Base-by-base conservation (phyloP, 2,329 filamentous ascomycete species). In the Bipolaris sorokiniana region DNA sequence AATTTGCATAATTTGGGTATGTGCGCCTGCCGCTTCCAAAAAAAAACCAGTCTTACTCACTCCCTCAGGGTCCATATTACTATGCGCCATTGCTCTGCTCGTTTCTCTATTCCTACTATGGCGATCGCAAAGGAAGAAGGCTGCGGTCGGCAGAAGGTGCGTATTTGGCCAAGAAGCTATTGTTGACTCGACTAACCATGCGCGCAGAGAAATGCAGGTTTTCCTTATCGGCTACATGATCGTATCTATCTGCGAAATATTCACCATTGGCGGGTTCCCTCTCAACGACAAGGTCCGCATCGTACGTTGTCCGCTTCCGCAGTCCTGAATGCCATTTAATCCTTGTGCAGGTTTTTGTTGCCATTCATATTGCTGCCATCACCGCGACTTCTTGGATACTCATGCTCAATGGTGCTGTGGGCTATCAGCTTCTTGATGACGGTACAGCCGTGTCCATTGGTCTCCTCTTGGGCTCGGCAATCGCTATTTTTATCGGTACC, bases 221-320 rank as follows among this genome's bases (percentile, higher is more conserved):
- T 98, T 99, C 79, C 85, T 99, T 48, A 61, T 91, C 40, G 89
- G 90, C 48, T 99, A 92, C 76, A 89, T 96, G 55, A 78, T 98
- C 56, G 88, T 98, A 59, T 88, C 90, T 69, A 90, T 99, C 70
- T 97, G 93, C 79, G 95, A 98, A 77, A 97, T 99, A 71, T 97
- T 99, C 79, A 93, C 92, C 0, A 88, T 98, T 34, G 95, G 95
- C 66, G 90, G 89, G 28, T 94, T 99, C 69, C 92, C 94, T 2
- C 79, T 97, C 18, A 81, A 85, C 65, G 79, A 83, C 50, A 86
- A 79, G 48, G 90, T 91, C 56, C 87, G 92, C 74, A 84, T 90
- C 69, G 92, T 90, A 83, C 63, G 88, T 81, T 46, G 54, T 15
- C 20, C 16, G 3, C 31, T 15, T 28, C 28, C 18, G 20, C 41